These are phyloP conservation scores for Tillandsia leiboldiana DNA, from an alignment of 176 grass and related monocot species.

Conservation along the genomic window DNA sequence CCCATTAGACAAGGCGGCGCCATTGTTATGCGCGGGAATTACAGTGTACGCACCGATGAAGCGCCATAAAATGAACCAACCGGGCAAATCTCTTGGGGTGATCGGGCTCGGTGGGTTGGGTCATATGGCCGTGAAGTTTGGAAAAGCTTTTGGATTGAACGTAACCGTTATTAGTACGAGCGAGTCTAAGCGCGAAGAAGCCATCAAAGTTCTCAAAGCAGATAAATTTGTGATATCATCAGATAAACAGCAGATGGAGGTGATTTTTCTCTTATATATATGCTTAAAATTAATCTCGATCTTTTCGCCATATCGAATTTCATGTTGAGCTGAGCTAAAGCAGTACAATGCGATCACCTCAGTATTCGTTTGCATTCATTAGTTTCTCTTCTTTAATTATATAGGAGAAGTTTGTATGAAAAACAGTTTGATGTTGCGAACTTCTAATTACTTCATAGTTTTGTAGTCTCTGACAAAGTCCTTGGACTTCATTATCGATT, in stretches of 20 bases:
- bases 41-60: no score
- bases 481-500: constrained; percentile 70
- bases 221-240: constrained; percentile 78
- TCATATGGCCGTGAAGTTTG: constrained; percentile 78
- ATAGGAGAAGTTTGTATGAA: no score
- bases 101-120: no score
- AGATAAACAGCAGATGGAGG: constrained; percentile 60
- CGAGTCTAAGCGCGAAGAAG: constrained; percentile 71
- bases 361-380: neutral
- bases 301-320: neutral
- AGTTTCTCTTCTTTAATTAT: neutral
- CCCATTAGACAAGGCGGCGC: constrained; percentile 52
- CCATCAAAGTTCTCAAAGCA: constrained; percentile 42
- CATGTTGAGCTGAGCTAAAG: neutral
- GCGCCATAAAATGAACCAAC: no score
- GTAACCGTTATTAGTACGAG: constrained; percentile 67
- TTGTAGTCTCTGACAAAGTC: constrained; percentile 49
- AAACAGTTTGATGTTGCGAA: neutral
- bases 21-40: no score
- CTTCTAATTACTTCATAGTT: neutral
- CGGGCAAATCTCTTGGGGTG: no score
- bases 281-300: neutral
- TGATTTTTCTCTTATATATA: constrained; percentile 1
- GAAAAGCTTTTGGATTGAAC: constrained; percentile 63
- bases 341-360: neutral